Base-by-base conservation (phyloP, 306 rosid species). In the Alnus glutinosa region DNA sequence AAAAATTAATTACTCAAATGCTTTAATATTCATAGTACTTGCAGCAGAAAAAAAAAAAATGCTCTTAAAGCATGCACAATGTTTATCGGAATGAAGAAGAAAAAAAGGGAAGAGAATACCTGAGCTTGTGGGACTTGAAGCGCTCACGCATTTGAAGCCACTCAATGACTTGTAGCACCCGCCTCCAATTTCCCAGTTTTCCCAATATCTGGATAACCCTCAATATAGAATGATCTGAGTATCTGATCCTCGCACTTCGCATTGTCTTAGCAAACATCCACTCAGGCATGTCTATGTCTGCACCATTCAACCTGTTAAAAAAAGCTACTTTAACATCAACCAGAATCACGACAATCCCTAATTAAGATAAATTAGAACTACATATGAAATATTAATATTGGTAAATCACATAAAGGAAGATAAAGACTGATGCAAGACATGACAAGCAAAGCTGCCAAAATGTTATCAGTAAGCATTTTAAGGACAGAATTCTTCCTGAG, bases 111-210 rank as follows among this genome's bases (percentile, higher is more conserved):
- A 49, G 36, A 44, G 50, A 18, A 15, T 75, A 95, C 98, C 95
- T 90, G 61, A 84, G 89, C 75, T 89, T 92, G 85, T 87, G 85
- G 75, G 97, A 89, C 85, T 90, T 85, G 85, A 92, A 95, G 54
- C 90, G 94, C 77, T 91, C 95, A 83, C 91, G 92, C 81, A 78
- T 89, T 89, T 92, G 97, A 89, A 94, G 97, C 97, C 98, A 94
- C 83, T 95, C 98, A 59, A 92, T 89, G 75, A 95, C 90, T 84
- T 90, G 97, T 81, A 95, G 80, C 78, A 91, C 98, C 83, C 97
- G 87, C 85, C 85, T 88, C 98, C 98, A 95, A 78, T 95, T 95
- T 83, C 96, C 94, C 2, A 91, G 81, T 78, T 89, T 91, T 77
- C 96, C 98, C 86, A 95, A 84, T 61, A 87, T 74, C 85, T 88